phyloP scores from a whole-genome alignment of 73 alveolate genomes.

The Effrenium voratum region DNA sequence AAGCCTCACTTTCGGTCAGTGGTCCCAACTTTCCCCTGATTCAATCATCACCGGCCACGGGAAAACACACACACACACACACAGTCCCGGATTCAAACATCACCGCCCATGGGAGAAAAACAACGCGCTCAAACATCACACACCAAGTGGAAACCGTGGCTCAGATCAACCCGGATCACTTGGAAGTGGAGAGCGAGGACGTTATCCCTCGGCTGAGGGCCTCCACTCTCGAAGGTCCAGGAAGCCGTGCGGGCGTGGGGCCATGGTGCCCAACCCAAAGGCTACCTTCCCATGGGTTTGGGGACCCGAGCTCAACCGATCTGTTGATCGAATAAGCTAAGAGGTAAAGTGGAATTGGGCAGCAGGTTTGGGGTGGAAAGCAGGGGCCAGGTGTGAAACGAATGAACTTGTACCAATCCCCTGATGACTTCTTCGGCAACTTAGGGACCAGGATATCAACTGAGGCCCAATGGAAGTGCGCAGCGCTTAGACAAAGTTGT shows the following conservation, averaged over 20 bases:
- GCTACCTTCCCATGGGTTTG: too few species aligned
- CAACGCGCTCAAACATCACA: background rate
- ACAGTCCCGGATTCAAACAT: background rate
- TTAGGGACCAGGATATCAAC: too few species aligned
- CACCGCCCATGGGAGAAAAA: background rate
- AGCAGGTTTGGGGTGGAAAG: background rate
- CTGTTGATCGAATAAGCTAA: too few species aligned
- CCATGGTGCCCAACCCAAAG: too few species aligned
- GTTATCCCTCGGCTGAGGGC: conserved; percentile 8
- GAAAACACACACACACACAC: background rate
- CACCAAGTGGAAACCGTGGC: background rate
- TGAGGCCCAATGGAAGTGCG: too few species aligned
- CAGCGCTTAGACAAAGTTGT: too few species aligned
- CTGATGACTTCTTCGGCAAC: too few species aligned
- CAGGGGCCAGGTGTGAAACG: background rate
- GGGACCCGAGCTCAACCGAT: too few species aligned
- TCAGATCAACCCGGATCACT: background rate
- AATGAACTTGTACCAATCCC: background rate
- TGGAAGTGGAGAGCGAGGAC: background rate
- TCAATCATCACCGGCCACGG: background rate
- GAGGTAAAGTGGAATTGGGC: too few species aligned
- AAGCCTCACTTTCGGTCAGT: background rate
- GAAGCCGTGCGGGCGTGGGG: too few species aligned
- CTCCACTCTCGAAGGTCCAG: conserved; percentile 23
- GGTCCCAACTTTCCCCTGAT: background rate